Conservation (phyloP, 192 early-diverging fungal species). For the Gonapodya prolifera region DNA sequence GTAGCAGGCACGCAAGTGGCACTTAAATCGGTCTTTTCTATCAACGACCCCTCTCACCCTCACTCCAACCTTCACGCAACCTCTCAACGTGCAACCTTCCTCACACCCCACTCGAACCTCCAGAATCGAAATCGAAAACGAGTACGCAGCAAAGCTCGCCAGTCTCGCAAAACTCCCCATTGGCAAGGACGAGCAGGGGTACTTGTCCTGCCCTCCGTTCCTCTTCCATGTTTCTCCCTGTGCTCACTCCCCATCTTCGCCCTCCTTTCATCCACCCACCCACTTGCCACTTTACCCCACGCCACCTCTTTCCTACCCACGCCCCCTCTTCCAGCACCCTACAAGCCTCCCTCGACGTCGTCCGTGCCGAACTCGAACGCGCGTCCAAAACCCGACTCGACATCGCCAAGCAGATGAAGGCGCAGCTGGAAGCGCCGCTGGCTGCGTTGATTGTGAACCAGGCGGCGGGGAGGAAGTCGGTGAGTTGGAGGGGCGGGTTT, state of each 20-base stretch:
- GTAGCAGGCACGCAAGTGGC: too few species aligned
- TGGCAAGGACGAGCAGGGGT: conserved; percentile 38
- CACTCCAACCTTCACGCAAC: too few species aligned
- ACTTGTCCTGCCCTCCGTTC: not conserved
- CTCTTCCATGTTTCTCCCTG: too few species aligned
- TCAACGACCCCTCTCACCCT: too few species aligned
- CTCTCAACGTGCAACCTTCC: too few species aligned
- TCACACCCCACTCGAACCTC: too few species aligned
- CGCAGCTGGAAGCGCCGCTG: not conserved
- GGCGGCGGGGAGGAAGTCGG: not conserved
- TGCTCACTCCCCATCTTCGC: too few species aligned
- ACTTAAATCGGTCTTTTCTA: not conserved
- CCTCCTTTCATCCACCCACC: too few species aligned
- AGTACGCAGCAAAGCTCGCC: conserved; percentile 34
- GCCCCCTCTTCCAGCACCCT: conserved; percentile 15
- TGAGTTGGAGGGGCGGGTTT: too few species aligned
- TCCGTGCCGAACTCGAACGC: conserved; percentile 31
- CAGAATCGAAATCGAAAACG: conserved; percentile 32
- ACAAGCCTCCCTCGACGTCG: conserved; percentile 30
- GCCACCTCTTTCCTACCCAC: not conserved
- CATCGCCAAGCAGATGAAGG: conserved; percentile 15
- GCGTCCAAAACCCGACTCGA: conserved; percentile 27
- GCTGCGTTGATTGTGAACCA: conserved; percentile 2
- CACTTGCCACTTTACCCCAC: too few species aligned
- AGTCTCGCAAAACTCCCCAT: conserved; percentile 36